Evolutionary conservation across 257 asterid genomes (phyloP).

Genomic region (Plectranthus barbatus): DNA sequence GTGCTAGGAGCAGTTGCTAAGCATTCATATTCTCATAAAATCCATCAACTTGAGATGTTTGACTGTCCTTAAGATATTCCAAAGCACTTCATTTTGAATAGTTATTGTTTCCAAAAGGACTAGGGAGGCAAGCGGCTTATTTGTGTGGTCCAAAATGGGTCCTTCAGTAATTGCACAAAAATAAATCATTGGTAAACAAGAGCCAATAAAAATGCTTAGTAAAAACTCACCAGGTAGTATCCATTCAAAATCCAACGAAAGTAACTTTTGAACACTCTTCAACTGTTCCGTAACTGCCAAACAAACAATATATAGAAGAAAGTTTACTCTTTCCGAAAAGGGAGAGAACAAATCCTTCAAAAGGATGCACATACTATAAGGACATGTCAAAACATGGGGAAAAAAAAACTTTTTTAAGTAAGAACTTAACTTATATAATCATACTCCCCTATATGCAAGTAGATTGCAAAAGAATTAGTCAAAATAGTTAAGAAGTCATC

Average conservation of each 20-base stretch:
- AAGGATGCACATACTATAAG: neutral
- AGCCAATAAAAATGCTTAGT: neutral
- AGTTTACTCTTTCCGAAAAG: neutral
- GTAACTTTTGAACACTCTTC: constrained; percentile 45
- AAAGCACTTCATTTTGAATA: neutral
- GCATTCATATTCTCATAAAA: neutral
- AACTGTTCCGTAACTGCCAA: constrained; percentile 42
- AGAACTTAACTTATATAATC: neutral
- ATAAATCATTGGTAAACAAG: neutral
- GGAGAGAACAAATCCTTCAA: neutral
- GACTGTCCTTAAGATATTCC: neutral
- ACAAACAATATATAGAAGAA: neutral
- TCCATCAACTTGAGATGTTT: neutral
- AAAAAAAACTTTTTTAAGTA: neutral
- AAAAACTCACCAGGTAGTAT: constrained; percentile 49
- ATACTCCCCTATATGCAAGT: neutral
- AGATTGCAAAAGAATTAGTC: neutral
- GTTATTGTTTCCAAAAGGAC: neutral
- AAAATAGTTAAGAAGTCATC: no score
- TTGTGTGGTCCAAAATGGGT: neutral
- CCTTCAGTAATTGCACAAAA: neutral
- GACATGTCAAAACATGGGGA: neutral
- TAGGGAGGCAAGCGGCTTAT: neutral
- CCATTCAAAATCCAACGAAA: constrained; percentile 64
- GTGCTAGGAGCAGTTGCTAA: neutral